A percentile compares a stretch with the other conserved stretches of the same genome.
Conservation (phyloP, 768 basidiomycete genomes). For the Daedaleopsis nitida region DNA sequence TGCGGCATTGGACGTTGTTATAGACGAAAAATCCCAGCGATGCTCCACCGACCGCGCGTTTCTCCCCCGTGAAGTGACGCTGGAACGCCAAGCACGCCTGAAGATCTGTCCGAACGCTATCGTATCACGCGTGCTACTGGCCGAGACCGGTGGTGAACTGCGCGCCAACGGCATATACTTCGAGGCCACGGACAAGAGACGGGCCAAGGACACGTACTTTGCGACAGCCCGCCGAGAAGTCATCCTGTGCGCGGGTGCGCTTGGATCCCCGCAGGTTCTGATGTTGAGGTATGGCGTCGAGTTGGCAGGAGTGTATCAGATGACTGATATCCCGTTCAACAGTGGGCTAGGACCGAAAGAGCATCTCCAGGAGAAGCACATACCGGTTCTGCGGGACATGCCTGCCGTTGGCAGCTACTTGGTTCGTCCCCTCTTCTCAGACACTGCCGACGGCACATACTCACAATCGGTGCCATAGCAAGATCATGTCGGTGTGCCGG, state of each 20-base stretch:
- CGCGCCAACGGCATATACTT: slow-evolving; percentile 10
- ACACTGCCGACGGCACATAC: neutral
- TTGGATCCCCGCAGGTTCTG: slow-evolving; percentile 23
- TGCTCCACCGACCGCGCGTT: slow-evolving; percentile 25
- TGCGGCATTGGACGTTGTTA: slow-evolving; percentile 20
- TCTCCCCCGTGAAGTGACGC: slow-evolving; percentile 10
- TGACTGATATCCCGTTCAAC: neutral
- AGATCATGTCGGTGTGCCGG: slow-evolving; percentile 20
- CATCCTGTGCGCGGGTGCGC: slow-evolving; percentile 22
- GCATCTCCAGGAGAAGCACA: slow-evolving; percentile 21
- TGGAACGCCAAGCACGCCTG: neutral
- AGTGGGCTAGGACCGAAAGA: slow-evolving; percentile 27
- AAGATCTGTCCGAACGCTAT: neutral
- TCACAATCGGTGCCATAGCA: neutral
- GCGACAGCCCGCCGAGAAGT: slow-evolving; percentile 22
- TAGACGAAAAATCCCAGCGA: slow-evolving; percentile 15
- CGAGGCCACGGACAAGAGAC: neutral
- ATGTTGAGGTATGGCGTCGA: slow-evolving; percentile 17
- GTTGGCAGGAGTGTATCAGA: neutral
- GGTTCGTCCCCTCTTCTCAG: slow-evolving; percentile 5
- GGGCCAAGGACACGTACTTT: slow-evolving; percentile 7
- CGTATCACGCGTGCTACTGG: neutral
- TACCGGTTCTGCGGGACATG: slow-evolving; percentile 20
- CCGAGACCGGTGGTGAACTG: neutral
- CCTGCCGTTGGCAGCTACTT: slow-evolving; percentile 31